Base-by-base conservation (phyloP, 768 basidiomycete species). In the Calocybe indica region DNA sequence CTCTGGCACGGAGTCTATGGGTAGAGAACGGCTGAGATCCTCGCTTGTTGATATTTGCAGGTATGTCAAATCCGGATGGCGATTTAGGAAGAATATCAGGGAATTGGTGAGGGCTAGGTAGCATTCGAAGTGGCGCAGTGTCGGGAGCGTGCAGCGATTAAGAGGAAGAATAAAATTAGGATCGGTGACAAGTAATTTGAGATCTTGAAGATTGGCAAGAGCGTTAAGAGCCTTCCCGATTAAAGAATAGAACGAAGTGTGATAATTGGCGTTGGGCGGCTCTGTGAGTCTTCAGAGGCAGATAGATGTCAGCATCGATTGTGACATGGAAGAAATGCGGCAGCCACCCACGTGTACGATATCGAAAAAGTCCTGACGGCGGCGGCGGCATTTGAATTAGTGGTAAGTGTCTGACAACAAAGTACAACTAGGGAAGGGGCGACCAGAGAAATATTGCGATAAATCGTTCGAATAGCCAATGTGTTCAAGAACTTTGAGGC, bases 31-130 rank as follows among this genome's bases (percentile, higher is more conserved):
- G 9, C 36, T 56, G 32, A 49, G 44, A 11, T 53, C 55, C 40
- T 65, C 69, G 36, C 59, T 46, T 5, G 62, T 61, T 2, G 67
- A 66, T n/a, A 69, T 58, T 55, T 69, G 65, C 6, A 71, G 57
- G 48, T 63, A 68, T 8, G 43, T 52, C 44, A 73, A 60, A 7
- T 52, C 56, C 3, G 61, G 64, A 47, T 70, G 70, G 29, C 58
- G 62, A 40, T 66, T 64, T 40, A 71, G 56, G 48, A 71, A 71
- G 7, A 52, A 33, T 45, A 66, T 57, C 35, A 71, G 58, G 1
- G 57, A 48, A 28, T 44, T 37, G 2, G 62, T 64, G 37, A 68
- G 64, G 15, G 62, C 57, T 22, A 69, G 60, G 40, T 60, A 58
- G 48, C 66, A 70, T 50, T 69, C 64, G 52, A 72, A 69, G 40